Evolutionary conservation across 2,329 filamentous ascomycete species (phyloP), one percentile per base, ranked within the genome.

Genomic region (Fusarium bulbicola): DNA sequence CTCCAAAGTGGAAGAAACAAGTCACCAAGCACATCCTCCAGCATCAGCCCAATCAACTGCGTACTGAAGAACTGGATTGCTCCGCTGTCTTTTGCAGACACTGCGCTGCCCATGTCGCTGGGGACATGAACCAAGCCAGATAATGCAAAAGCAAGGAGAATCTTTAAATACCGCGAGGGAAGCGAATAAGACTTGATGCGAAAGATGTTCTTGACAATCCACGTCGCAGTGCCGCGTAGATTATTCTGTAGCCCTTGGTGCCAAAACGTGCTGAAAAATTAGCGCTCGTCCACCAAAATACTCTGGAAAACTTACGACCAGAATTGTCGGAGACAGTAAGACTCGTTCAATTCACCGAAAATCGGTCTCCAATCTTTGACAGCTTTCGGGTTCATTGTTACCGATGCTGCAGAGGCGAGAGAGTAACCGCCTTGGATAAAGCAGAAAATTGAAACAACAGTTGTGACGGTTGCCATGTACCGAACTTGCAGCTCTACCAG

Each of bases 401-500:
- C 69, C 1, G 73, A 74, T 37, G 26, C 47, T 13, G 69, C 60
- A 5, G 73, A 66, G 14, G 68, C 63, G 3, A 75, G 21, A 5
- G 72, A 74, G 46, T 74, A 75, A 4, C 73, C 73, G 4, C 72
- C 73, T 30, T 75, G 73, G 5, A 73, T 74, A 26, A 75, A 75
- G 62, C 72, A 74, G 39, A 74, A 75, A 21, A 75, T 67, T 14
- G 73, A 74, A 8, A 74, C 45, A 4, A 75, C 73, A 5, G 73
- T 75, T 10, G 73, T 74, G 2, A 74, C 18, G 6, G 73, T 75
- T 6, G 73, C 72, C 3, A 72, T 63, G 53, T 73, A 75, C 34
- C 73, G 69, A 56, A 75, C 68, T 26, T 68, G 50, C 45, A 75
- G n/a, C 59, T 75, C 73, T 21, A 28, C 24, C 3, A 63, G 9